These are phyloP conservation scores for Leptographium wingfieldii DNA, from an alignment of 2,329 filamentous ascomycete species.

Conservation along the genomic window DNA sequence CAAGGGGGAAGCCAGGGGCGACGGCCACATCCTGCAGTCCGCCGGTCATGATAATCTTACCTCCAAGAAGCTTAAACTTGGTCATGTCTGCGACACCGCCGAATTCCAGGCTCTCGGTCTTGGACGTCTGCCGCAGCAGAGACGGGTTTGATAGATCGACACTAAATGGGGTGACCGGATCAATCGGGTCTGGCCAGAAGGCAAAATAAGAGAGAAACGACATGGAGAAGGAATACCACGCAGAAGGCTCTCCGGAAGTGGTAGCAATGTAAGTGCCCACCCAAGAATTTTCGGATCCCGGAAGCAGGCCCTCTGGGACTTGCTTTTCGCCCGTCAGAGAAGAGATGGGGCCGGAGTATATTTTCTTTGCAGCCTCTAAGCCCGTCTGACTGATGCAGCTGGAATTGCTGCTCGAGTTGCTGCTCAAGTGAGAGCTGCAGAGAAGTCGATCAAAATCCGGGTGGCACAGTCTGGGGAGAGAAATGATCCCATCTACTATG, in stretches of 20 bases:
- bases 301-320: slow-evolving; percentile 29
- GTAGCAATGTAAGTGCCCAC: slow-evolving; percentile 1
- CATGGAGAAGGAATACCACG: background rate
- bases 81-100: slow-evolving; percentile 20
- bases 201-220: background rate
- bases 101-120: background rate
- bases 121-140: background rate
- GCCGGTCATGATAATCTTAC: slow-evolving; percentile 25
- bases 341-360: slow-evolving; percentile 17
- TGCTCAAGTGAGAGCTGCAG: slow-evolving; percentile 6
- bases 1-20: background rate
- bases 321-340: slow-evolving; percentile 17
- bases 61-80: slow-evolving; percentile 24
- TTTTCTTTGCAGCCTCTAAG: slow-evolving; percentile 19
- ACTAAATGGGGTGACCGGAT: background rate
- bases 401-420: slow-evolving; percentile 12
- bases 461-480: slow-evolving; percentile 23
- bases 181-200: background rate
- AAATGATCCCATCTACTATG: slow-evolving; percentile 27
- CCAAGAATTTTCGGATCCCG: slow-evolving; percentile 28
- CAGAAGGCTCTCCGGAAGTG: background rate
- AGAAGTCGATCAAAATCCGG: slow-evolving; percentile 19
- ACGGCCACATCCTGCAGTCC: background rate
- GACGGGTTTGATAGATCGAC: background rate
- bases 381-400: slow-evolving; percentile 27